Conservation (phyloP, 1,284 basidiomycete species). For the Cryptococcus wingfieldii region DNA sequence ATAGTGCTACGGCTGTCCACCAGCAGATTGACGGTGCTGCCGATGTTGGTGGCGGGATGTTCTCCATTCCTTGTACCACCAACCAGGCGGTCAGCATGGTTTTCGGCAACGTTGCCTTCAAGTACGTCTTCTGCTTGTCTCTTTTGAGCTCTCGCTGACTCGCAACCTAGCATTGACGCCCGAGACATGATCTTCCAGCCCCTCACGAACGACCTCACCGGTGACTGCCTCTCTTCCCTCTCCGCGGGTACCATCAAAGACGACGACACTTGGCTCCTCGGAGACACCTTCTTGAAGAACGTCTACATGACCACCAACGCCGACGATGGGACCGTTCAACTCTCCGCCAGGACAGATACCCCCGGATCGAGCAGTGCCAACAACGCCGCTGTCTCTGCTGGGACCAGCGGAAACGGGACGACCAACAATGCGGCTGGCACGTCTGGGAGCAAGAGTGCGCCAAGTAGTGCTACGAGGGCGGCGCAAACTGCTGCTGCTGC, state of each 20-base stretch:
- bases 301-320: slow-evolving; percentile 27
- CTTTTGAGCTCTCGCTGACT: not conserved
- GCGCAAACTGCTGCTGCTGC: too few relatives aligned
- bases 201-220: slow-evolving; percentile 58
- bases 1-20: slow-evolving; percentile 57
- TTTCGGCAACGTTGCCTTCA: slow-evolving; percentile 54
- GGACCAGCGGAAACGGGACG: too few relatives aligned
- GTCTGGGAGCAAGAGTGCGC: too few relatives aligned
- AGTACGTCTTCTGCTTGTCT: slow-evolving; percentile 11
- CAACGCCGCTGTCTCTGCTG: too few relatives aligned
- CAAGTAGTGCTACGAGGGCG: too few relatives aligned
- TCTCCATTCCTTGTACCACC: slow-evolving; percentile 73
- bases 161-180: slow-evolving; percentile 12
- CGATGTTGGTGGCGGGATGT: slow-evolving; percentile 60
- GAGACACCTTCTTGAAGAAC: slow-evolving; percentile 30
- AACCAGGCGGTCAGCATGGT: slow-evolving; percentile 61
- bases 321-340: slow-evolving; percentile 14
- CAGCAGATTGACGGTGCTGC: slow-evolving; percentile 60
- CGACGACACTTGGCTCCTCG: slow-evolving; percentile 64
- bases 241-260: slow-evolving; percentile 60
- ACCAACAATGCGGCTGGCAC: too few relatives aligned
- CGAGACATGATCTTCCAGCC: slow-evolving; percentile 67
- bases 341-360: slow-evolving; percentile 19
- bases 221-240: slow-evolving; percentile 72
- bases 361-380: slow-evolving; percentile 1